phyloP scores from a whole-genome alignment of 148 eudicot species.

The Cornus suecica region DNA sequence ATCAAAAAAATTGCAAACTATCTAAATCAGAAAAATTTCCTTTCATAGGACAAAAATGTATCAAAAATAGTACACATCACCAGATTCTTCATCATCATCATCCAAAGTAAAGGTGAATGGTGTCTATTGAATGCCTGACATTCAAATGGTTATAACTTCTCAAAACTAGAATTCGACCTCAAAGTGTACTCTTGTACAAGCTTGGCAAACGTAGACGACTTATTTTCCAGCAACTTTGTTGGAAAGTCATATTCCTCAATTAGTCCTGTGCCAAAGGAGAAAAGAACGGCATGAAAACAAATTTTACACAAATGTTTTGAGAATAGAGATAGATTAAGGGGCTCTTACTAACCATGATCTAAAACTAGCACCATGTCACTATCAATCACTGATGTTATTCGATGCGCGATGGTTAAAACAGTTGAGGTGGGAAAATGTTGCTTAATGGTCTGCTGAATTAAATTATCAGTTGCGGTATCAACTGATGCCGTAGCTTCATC shows the following conservation, averaged over 20 bases:
- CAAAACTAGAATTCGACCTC: constrained; percentile 35
- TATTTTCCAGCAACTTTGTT: constrained; percentile 49
- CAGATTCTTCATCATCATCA: neutral
- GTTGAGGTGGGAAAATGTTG: constrained; percentile 27
- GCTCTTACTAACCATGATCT: constrained; percentile 29
- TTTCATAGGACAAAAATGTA: neutral
- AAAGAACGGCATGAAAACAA: neutral
- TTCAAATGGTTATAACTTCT: neutral
- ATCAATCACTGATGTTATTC: constrained; percentile 62
- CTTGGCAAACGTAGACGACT: constrained; percentile 61
- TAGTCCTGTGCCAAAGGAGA: constrained; percentile 33
- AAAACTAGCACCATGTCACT: constrained; percentile 73
- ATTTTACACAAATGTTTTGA: neutral
- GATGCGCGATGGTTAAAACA: constrained; percentile 41
- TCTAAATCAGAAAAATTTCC: neutral
- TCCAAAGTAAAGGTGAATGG: neutral
- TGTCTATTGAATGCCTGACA: too few relatives aligned
- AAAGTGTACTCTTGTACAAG: constrained; percentile 66
- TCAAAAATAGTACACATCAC: neutral
- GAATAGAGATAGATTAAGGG: neutral
- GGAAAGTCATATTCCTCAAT: constrained; percentile 66
- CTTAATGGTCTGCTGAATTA: constrained; percentile 32
- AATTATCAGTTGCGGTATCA: constrained; percentile 43
- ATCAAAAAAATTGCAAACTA: neutral
- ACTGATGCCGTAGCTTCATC: constrained; percentile 53